Percentiles rank a stretch among this genome's conserved stretches.
phyloP scores from a whole-genome alignment of 148 eudicot genomes.

The Amaranthus hypochondriacus region DNA sequence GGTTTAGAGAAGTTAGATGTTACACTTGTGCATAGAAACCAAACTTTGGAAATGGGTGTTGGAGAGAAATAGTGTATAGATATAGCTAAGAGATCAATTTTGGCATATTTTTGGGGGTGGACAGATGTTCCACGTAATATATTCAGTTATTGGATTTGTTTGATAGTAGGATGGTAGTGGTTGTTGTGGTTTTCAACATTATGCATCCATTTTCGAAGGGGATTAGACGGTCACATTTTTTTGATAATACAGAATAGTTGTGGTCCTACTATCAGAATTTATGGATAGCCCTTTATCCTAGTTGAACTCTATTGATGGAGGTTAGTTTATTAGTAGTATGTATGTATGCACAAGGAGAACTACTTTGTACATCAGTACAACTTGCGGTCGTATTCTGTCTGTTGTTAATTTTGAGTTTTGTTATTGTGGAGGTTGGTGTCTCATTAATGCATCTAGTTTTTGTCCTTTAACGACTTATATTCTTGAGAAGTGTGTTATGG shows the following conservation, averaged over 20 bases:
- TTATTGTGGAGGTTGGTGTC: constrained; percentile 10
- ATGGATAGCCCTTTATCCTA: constrained; percentile 21
- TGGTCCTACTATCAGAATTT: constrained; percentile 23
- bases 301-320: constrained; percentile 1
- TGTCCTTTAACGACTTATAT: neutral
- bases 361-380: neutral
- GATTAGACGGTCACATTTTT: constrained; percentile 9
- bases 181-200: constrained; percentile 16
- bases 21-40: neutral
- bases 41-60: constrained; percentile 13
- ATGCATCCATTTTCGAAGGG: constrained; percentile 17
- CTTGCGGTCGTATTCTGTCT: constrained; percentile 11
- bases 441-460: constrained; percentile 3
- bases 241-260: constrained; percentile 1
- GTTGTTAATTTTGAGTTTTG: constrained; percentile 1
- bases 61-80: constrained; percentile 10
- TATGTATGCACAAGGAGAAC: constrained; percentile 2
- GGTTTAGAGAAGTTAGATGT: neutral
- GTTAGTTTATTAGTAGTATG: constrained; percentile 16
- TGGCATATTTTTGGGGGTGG: constrained; percentile 14
- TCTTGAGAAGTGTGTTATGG: neutral
- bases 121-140: constrained; percentile 20
- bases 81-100: neutral
- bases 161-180: constrained; percentile 19
- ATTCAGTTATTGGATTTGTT: constrained; percentile 5